Evolutionary conservation across 148 eudicot species (phyloP), one percentile per base, ranked within the genome.

Genomic region (Spergularia marina): DNA sequence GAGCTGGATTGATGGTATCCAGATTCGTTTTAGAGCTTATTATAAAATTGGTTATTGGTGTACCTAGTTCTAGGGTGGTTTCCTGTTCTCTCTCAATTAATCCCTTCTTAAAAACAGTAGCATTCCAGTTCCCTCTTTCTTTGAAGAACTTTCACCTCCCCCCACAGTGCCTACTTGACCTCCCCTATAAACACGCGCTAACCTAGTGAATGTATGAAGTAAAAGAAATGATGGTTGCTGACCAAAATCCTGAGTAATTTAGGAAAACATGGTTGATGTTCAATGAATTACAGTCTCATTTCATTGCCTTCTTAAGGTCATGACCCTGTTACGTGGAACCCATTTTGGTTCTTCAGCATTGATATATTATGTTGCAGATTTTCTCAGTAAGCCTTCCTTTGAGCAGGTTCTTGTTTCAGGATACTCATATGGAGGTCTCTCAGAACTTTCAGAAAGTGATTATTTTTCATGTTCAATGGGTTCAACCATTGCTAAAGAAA

Each of bases 391-490:
- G 53, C 30, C 36, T 56, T 77, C 76, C 60, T 78, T 84, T 83
- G 72, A 80, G 83, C 84, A 92, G 98, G 91, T 92, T 89, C 84
- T 89, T 77, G 84, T 92, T 86, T 84, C 88, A 69, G 98, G 96
- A 78, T 92, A 85, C 84, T 84, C 98, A 53, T 92, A 90, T 79
- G 98, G 98, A 67, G 98, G 90, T 14, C 88, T 93, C 57, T 93
- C 98, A 49, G 98, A 93, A 83, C 89, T 90, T 76, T 88, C 92
- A 72, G 98, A 93, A 82, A 82, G 60, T 78, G 98, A 93, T 68
- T 93, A 89, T 78, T 77, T 89, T 74, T 90, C 98, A 59, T 93
- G 98, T 82, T 89, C 96, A 40, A 93, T 89, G 90, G 90, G 96
- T 39, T 85, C 96, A 51, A 90, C 91, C 40, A 90, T 93, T 84